Evolutionary conservation across 345 rosid genomes (phyloP).

Genomic region (Moricandia moricandioides): DNA sequence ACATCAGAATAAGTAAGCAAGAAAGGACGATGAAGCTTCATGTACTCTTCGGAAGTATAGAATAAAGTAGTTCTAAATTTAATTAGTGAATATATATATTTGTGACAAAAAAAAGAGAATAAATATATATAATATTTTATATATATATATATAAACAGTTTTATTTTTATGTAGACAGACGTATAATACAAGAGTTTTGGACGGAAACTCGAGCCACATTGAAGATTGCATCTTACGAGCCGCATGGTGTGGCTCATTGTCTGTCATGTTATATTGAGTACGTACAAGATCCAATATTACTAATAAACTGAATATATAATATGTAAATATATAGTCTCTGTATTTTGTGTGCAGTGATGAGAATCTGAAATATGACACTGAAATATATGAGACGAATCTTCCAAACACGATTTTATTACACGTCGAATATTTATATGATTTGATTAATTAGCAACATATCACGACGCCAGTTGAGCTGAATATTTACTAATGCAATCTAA

Average conservation of each 20-base stretch:
- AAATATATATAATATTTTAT: too few species aligned
- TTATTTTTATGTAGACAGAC: neutral
- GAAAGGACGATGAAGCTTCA: constrained; percentile 15
- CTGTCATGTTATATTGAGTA: constrained; percentile 22
- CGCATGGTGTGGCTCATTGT: constrained; percentile 32
- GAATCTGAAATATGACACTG: neutral
- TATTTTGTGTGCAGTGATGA: neutral
- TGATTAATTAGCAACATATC: neutral
- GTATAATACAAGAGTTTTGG: constrained; percentile 9
- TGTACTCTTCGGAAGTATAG: neutral
- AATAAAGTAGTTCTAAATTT: neutral
- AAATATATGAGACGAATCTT: neutral
- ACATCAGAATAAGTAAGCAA: neutral
- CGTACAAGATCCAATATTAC: neutral
- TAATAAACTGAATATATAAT: neutral
- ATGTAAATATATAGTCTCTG: neutral
- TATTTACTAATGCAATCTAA: neutral
- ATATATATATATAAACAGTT: too few species aligned
- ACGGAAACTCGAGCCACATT: constrained; percentile 26
- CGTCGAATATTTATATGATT: neutral
- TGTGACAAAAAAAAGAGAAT: too few species aligned
- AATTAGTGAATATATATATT: neutral
- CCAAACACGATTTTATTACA: neutral
- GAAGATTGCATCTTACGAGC: constrained; percentile 31
- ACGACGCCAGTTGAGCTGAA: neutral